These are phyloP conservation scores for Arthroderma sp. DNA, from an alignment of 2,329 filamentous ascomycete genomes.

Conservation along the genomic window DNA sequence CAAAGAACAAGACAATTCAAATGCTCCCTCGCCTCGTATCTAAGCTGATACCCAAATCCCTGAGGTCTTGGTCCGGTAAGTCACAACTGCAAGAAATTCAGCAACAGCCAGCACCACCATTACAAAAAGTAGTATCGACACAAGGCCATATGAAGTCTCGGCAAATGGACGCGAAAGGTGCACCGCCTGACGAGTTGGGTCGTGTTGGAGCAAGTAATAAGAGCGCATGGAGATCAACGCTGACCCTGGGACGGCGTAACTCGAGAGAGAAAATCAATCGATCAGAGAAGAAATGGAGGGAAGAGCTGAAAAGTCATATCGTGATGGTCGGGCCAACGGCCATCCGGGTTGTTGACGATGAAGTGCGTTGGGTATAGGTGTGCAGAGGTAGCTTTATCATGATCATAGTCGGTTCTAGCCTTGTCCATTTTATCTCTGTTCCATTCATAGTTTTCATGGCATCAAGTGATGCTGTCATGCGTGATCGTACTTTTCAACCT, in stretches of 20 bases:
- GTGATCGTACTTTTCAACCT: no score
- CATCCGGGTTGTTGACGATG: neutral
- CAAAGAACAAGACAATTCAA: neutral
- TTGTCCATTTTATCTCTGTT: no score
- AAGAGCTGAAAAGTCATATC: constrained; percentile 2
- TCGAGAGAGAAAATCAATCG: neutral
- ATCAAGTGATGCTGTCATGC: no score
- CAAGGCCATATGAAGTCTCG: no score
- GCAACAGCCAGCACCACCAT: no score
- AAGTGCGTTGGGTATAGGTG: no score
- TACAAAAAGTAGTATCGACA: no score
- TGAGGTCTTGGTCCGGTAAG: neutral
- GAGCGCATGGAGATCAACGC: neutral
- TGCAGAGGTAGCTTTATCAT: no score
- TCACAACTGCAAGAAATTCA: neutral
- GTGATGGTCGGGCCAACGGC: neutral
- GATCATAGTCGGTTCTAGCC: no score
- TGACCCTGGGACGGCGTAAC: neutral
- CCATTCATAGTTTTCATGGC: no score
- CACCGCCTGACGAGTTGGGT: neutral
- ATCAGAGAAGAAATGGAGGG: neutral
- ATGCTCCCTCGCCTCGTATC: neutral
- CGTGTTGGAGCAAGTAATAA: neutral
- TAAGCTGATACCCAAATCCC: constrained; percentile 2
- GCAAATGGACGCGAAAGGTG: no score